Percentiles rank a stretch among this genome's conserved stretches.
Evolutionary conservation across 2,329 filamentous ascomycete species (phyloP).

Genomic region (Pestalotiopsis sp.): DNA sequence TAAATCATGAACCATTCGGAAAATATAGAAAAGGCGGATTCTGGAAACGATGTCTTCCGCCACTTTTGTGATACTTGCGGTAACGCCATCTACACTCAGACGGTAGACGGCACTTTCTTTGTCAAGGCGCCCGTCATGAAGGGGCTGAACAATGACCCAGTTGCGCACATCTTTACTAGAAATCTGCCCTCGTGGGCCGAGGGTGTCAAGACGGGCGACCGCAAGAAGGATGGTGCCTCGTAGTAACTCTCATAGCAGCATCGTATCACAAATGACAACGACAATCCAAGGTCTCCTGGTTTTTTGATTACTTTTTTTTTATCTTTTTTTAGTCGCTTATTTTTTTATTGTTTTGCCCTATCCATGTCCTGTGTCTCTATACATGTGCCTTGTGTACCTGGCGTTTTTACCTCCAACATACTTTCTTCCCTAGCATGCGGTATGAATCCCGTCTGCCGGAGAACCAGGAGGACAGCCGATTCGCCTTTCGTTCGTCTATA

Average conservation of each 20-base stretch:
- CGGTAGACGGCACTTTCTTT: slow-evolving; percentile 9
- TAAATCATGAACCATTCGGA: too few species aligned
- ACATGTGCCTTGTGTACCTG: neutral
- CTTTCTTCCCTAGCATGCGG: neutral
- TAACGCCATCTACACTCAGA: slow-evolving; percentile 11
- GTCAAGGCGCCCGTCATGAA: slow-evolving; percentile 14
- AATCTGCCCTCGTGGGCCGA: slow-evolving; percentile 14
- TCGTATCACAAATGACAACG: neutral
- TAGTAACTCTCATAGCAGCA: neutral
- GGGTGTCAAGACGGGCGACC: slow-evolving; percentile 5
- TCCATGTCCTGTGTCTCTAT: slow-evolving; percentile 7
- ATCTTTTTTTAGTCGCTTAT: slow-evolving; percentile 6
- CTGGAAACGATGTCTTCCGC: slow-evolving; percentile 13
- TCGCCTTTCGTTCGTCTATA: neutral
- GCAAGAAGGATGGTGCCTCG: slow-evolving; percentile 6
- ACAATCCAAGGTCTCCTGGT: neutral
- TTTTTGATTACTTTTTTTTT: neutral
- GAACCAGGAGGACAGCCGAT: neutral
- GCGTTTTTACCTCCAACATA: neutral
- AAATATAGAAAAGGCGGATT: slow-evolving; percentile 11
- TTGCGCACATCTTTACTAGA: slow-evolving; percentile 4
- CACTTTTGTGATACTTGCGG: slow-evolving; percentile 15
- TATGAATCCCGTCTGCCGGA: neutral
- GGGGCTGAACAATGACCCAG: slow-evolving; percentile 5
- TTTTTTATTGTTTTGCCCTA: slow-evolving; percentile 5